Evolutionary conservation across 2,329 filamentous ascomycete genomes (phyloP).

Genomic region (Cladorrhinum sp.): DNA sequence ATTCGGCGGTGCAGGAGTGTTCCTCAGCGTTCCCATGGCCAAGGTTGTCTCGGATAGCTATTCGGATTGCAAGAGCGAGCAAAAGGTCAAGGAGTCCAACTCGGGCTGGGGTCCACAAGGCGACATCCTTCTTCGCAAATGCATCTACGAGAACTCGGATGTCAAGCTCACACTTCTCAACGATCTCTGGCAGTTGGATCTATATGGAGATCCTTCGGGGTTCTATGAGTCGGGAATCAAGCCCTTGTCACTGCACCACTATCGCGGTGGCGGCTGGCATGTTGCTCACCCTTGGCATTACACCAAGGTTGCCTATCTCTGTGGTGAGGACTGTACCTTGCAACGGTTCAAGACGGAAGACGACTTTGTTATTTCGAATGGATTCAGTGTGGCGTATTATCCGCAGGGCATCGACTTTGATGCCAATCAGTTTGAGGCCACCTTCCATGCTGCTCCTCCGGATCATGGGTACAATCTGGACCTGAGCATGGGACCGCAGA

Average conservation of each 20-base stretch:
- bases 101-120: constrained; percentile 59
- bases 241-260: constrained; percentile 62
- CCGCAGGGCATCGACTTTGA: constrained; percentile 44
- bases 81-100: constrained; percentile 54
- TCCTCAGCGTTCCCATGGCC: constrained; percentile 51
- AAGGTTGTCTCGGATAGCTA: constrained; percentile 31
- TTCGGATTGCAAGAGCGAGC: constrained; percentile 39
- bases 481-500: constrained; percentile 32
- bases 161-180: constrained; percentile 55
- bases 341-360: constrained; percentile 55
- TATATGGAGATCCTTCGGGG: constrained; percentile 58
- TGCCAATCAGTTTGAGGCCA: constrained; percentile 33
- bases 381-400: constrained; percentile 59
- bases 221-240: constrained; percentile 62
- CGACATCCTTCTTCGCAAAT: constrained; percentile 60
- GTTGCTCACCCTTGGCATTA: constrained; percentile 52
- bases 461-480: constrained; percentile 35
- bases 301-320: constrained; percentile 56
- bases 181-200: constrained; percentile 60
- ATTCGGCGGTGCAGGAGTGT: constrained; percentile 62
- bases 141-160: constrained; percentile 61
- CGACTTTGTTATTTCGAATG: constrained; percentile 55
- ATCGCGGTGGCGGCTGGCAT: constrained; percentile 60
- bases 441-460: constrained; percentile 31
- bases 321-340: constrained; percentile 59